Evolutionary conservation across 352 stramenopile genomes (phyloP).

Genomic region (Globisporangium paroecandrum): DNA sequence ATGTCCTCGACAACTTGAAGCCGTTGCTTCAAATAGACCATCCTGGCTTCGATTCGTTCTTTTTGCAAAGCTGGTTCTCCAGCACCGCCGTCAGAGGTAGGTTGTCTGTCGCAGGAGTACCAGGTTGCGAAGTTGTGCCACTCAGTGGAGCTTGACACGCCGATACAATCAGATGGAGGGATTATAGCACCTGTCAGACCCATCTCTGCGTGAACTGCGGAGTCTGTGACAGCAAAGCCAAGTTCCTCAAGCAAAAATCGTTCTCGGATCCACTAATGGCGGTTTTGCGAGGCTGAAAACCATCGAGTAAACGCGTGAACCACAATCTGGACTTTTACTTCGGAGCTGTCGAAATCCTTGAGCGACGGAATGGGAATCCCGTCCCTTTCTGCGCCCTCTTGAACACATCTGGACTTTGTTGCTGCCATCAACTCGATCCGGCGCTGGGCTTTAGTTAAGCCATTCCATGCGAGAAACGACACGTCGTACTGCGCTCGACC

Average conservation of each 20-base stretch:
- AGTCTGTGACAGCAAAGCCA: constrained; percentile 42
- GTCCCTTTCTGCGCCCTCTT: constrained; percentile 34
- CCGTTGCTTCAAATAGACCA: constrained; percentile 33
- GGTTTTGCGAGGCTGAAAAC: constrained; percentile 41
- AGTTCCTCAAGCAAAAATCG: constrained; percentile 60
- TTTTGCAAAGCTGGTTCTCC: constrained; percentile 18
- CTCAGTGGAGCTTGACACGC: constrained; percentile 16
- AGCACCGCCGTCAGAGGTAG: neutral
- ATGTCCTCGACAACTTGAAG: constrained; percentile 25
- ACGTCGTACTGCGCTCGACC: constrained; percentile 6
- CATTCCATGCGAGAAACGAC: constrained; percentile 39
- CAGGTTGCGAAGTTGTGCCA: constrained; percentile 54
- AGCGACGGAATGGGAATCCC: constrained; percentile 33
- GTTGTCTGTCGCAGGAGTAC: constrained; percentile 40
- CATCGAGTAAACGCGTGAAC: constrained; percentile 56
- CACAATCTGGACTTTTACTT: constrained; percentile 41
- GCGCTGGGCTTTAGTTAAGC: constrained; percentile 36
- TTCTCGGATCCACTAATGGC: constrained; percentile 47
- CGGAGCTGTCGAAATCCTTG: constrained; percentile 41
- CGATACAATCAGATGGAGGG: constrained; percentile 24
- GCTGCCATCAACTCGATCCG: constrained; percentile 52
- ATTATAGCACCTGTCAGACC: constrained; percentile 26
- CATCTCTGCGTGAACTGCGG: constrained; percentile 35
- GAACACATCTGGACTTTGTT: constrained; percentile 46
- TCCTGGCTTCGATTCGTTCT: constrained; percentile 33